Conservation (phyloP, 2,329 filamentous ascomycete species). For the Nannizzia gypsea region DNA sequence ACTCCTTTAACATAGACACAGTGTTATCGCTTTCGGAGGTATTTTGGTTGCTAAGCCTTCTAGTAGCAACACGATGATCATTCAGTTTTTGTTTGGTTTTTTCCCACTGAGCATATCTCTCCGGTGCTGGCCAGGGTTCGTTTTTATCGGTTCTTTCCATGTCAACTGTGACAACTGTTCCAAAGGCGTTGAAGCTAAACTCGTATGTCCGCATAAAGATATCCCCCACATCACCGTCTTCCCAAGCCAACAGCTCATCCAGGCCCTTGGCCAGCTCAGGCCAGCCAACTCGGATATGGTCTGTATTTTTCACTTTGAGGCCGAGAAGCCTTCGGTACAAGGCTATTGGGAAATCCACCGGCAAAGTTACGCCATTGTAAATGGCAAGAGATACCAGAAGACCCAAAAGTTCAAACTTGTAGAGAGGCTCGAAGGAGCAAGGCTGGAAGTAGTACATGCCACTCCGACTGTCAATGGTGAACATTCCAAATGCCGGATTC, state of each 20-base stretch:
- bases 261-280: constrained; percentile 66
- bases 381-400: constrained; percentile 78
- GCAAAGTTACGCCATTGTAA: constrained; percentile 85
- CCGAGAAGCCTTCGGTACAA: constrained; percentile 72
- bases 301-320: constrained; percentile 54
- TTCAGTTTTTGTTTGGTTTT: constrained; percentile 7
- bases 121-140: constrained; percentile 24
- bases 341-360: constrained; percentile 73
- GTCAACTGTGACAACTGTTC: constrained; percentile 42
- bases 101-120: constrained; percentile 12
- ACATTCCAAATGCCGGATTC: constrained; percentile 62
- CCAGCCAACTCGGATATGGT: constrained; percentile 80
- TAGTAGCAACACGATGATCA: constrained; percentile 5
- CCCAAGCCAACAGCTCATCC: constrained; percentile 61
- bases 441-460: constrained; percentile 82
- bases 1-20: constrained; percentile 12
- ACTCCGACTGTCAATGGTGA: constrained; percentile 59
- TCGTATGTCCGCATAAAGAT: constrained; percentile 76
- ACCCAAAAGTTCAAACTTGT: constrained; percentile 84
- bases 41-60: neutral
- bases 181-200: constrained; percentile 58
- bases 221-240: constrained; percentile 68
- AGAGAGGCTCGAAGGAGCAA: constrained; percentile 65
- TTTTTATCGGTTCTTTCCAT: constrained; percentile 37
- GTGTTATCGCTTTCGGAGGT: neutral